Conservation (phyloP, 176 grass and related monocot species). For the barley (Hordeum vulgare) region DNA sequence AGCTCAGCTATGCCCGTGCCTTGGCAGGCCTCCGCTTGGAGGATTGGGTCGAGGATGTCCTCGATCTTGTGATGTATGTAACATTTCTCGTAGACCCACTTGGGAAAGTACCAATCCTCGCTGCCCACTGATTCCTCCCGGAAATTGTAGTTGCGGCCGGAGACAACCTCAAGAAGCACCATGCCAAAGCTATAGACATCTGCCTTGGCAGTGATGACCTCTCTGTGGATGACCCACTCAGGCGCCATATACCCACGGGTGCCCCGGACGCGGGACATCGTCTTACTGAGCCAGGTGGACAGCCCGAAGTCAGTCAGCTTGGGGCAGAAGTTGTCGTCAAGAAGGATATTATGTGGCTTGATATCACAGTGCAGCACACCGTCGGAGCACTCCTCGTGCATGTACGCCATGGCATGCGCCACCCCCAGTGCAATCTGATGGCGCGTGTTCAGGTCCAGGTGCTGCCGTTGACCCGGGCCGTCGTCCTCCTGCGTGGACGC, state of each 20-base stretch:
- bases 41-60: conserved; percentile 74
- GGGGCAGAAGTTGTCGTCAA: conserved; percentile 76
- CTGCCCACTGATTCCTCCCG: conserved; percentile 59
- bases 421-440: conserved; percentile 77
- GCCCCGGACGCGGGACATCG: conserved; percentile 74
- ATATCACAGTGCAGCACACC: conserved; percentile 70
- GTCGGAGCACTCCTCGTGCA: conserved; percentile 90
- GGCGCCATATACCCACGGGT: conserved; percentile 91
- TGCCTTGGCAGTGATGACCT: conserved; percentile 90
- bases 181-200: too few relatives aligned
- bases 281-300: conserved; percentile 66
- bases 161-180: conserved; percentile 77
- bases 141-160: conserved; percentile 68
- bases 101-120: conserved; percentile 89
- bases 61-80: conserved; percentile 70
- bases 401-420: conserved; percentile 70
- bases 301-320: conserved; percentile 82
- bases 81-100: conserved; percentile 84
- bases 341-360: too few relatives aligned
- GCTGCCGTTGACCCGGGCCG: too few relatives aligned
- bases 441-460: conserved; percentile 71
- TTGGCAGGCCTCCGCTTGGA: too few relatives aligned
- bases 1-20: conserved; percentile 55
- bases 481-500: too few relatives aligned
- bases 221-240: conserved; percentile 83